Base-by-base conservation (phyloP, 768 basidiomycete genomes). In the Hydnomerulius pinastri region DNA sequence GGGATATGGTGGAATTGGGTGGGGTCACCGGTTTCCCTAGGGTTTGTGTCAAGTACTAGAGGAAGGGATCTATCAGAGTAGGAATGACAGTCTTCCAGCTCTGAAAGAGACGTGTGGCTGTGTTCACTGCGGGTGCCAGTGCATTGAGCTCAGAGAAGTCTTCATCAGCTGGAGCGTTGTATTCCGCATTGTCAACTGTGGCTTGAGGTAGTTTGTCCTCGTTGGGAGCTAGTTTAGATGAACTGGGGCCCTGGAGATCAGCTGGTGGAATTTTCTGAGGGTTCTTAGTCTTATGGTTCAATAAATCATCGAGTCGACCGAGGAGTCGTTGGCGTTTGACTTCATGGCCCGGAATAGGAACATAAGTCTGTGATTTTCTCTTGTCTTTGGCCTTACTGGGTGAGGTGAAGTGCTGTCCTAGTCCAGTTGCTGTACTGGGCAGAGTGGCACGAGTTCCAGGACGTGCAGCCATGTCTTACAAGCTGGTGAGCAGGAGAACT, bases 391-490 rank as follows among this genome's bases (percentile, higher is more conserved):
- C 23, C 38, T 58, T 63, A 12, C 48, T 36, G 8, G 64, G 64
- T 12, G 53, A 60, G 4, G 32, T 29, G 27, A 60, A 65, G 15
- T 51, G 49, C 7, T 18, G n/a, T 0, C 62, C 58, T 4, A 65
- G 53, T 12, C 64, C 58, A 21, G 25, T 29, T 13, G 8, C 24
- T 4, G 38, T 39, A 23, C 38, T 39, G 38, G 43, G 43, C 20
- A 39, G 20, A 6, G 38, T 23, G 13, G 38, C 38, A 4, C 38
- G 21, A 10, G 20, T 39, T 23, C 38, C 38, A 9, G 20, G 20
- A 39, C 4, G 4, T 10, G 38, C 21, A 39, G 38, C 1, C 38
- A 39, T 24, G 32, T n/a, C n/a, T n/a, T n/a, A n/a, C n/a, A n/a
- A n/a, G n/a, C n/a, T n/a, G n/a, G n/a, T n/a, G n/a, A n/a, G n/a